Evolutionary conservation across 306 rosid genomes (phyloP), one percentile per base, ranked within the genome.

Genomic region (Quercus alba): DNA sequence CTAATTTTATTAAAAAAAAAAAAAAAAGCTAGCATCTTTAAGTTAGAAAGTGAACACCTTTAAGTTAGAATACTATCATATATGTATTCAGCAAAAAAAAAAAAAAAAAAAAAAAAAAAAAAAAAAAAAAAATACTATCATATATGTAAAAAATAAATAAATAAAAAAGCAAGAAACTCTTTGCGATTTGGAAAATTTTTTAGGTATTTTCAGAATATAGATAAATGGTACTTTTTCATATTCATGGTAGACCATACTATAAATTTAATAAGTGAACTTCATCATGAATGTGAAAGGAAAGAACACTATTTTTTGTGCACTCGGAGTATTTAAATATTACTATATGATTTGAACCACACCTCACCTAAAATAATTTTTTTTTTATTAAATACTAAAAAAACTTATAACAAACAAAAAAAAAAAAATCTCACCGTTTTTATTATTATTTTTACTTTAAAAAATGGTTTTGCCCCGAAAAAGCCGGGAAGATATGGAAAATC

Each of bases 401-500:
- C 44, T 35, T 35, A 44, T 44, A 44, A 18, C 35, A 2, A 23
- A n/a, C n/a, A 1, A 26, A 26, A 38, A 4, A 31, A 31, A 56
- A 4, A 52, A 4, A 77, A 10, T 1, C 71, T 66, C 51, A 30
- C 5, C 0, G 0, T 26, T 5, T 26, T 5, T 2, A 5, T 44
- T 71, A 9, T 46, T 10, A 0, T 71, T n/a, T 58, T 25, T 62
- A 5, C 17, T 44, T 74, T 61, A 81, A 23, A 75, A 85, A 87
- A 75, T 73, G 81, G 91, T 80, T 73, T 56, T 70, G 8, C 41
- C 49, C 11, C 87, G 84, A 75, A 74, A 85, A 82, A 56, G 5
- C 4, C 84, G 88, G 80, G 55, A 33, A 75, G 35, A 33, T 72
- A 44, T 75, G 73, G 63, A 67, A 71, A 80, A 21, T 77, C 21